phyloP scores from a whole-genome alignment of 2,329 filamentous ascomycete genomes.

The Tolypocladium cylindrosporum region DNA sequence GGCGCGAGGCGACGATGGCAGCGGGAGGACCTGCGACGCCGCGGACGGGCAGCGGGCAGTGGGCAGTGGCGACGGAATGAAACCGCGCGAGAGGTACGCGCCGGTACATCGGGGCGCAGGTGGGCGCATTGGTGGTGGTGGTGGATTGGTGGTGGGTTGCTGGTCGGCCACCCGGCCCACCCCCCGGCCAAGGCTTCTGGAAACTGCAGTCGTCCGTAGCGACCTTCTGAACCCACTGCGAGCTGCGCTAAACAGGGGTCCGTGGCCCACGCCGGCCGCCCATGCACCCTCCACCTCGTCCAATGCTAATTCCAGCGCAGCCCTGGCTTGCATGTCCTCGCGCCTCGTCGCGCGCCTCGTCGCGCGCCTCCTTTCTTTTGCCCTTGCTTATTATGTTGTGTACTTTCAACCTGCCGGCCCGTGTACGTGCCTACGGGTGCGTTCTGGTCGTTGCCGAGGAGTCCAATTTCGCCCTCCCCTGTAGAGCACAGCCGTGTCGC shows the following conservation, averaged over 20 bases:
- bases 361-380: background rate
- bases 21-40: no score
- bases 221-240: background rate
- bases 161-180: background rate
- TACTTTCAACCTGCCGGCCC: background rate
- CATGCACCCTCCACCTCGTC: background rate
- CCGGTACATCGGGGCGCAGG: no score
- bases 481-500: background rate
- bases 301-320: background rate
- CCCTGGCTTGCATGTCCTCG: no score
- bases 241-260: background rate
- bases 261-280: background rate
- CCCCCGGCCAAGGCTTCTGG: background rate
- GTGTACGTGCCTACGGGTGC: no score
- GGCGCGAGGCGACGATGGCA: no score
- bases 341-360: no score
- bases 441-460: background rate
- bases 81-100: no score
- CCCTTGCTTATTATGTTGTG: background rate
- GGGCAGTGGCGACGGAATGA: no score
- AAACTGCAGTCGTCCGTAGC: background rate
- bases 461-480: background rate
- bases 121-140: background rate
- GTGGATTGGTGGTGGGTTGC: background rate
- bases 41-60: no score